These are phyloP conservation scores for Sclerotiophoma versabilis DNA, from an alignment of 2,329 filamentous ascomycete species.

Conservation along the genomic window DNA sequence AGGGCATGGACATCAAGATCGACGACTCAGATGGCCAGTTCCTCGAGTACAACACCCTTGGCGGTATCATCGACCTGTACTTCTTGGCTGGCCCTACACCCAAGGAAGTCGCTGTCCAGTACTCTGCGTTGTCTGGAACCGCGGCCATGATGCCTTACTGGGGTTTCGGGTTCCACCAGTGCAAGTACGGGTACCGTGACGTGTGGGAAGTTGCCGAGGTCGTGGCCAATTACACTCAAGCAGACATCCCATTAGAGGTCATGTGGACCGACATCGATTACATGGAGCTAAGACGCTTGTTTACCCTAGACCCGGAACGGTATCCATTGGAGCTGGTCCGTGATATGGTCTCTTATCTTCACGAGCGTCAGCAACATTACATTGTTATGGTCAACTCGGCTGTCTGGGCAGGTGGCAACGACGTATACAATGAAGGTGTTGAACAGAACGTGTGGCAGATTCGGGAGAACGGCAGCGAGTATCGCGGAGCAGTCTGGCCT, in stretches of 20 bases:
- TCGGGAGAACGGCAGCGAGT: slow-evolving; percentile 62
- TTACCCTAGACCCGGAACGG: slow-evolving; percentile 69
- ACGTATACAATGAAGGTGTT: slow-evolving; percentile 67
- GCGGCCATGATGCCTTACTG: slow-evolving; percentile 61
- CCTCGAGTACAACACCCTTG: slow-evolving; percentile 79
- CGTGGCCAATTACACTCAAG: slow-evolving; percentile 70
- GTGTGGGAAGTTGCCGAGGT: slow-evolving; percentile 70
- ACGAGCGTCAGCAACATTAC: slow-evolving; percentile 71
- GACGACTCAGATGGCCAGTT: slow-evolving; percentile 71
- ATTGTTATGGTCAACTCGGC: slow-evolving; percentile 82
- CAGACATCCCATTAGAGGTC: slow-evolving; percentile 65
- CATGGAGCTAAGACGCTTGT: slow-evolving; percentile 67
- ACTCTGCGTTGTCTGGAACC: slow-evolving; percentile 56
- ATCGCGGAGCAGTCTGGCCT: slow-evolving; percentile 76
- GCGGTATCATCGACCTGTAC: slow-evolving; percentile 77
- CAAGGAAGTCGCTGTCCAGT: slow-evolving; percentile 56
- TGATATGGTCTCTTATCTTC: slow-evolving; percentile 70
- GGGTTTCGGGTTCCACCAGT: slow-evolving; percentile 60
- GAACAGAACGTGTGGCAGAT: slow-evolving; percentile 62
- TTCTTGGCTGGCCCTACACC: slow-evolving; percentile 59
- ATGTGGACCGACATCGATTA: slow-evolving; percentile 80
- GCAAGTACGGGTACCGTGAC: slow-evolving; percentile 61
- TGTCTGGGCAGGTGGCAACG: slow-evolving; percentile 56
- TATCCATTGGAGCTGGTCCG: slow-evolving; percentile 69
- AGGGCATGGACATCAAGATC: slow-evolving; percentile 75